Evolutionary conservation across 371 early-diverging fungal species (phyloP), one percentile per base, ranked within the genome.

Genomic region (Smittium mucronatum): DNA sequence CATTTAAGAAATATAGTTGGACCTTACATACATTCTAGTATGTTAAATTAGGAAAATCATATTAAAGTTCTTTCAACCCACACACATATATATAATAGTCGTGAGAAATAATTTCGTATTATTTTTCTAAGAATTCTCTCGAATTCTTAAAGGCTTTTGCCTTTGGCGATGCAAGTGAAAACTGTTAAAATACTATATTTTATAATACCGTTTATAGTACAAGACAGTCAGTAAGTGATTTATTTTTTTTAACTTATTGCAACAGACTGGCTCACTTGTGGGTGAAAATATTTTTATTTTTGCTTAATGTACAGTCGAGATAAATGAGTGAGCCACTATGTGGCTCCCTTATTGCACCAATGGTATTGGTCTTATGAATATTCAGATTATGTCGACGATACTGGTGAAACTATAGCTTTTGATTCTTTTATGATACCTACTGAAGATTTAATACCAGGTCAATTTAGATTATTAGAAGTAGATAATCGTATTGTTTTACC

Each of bases 251-350:
- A 71, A 70, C 72, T 74, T 70, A 80, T 75, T 71, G 81, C 80
- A 72, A 81, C 80, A 80, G 81, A 81, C 81, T 81, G 80, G 81
- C 68, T 79, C 81, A 81, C 76, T 77, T 63, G 72, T 81, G 73
- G 80, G 81, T 81, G 74, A 34, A 57, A 63, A 47, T 63, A 69
- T 63, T 69, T 36, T 58, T 57, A 47, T 57, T 31, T 60, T 63
- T n/a, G 28, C 57, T 69, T 57, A 68, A 69, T 68, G 57, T 36
- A 69, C 69, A 57, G 58, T 69, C 57, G 36, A 64, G 35, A 58
- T 31, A 33, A 47, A 47, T 47, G 47, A 47, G 47, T 11, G 47
- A 47, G 47, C 47, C 11, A 47, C 47, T 47, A 11, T 47, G 47
- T 47, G 47, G 47, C 47, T 47, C 47, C 47, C 47, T 47, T 47